These are phyloP conservation scores for Amanita rubescens DNA, from an alignment of 768 basidiomycete species.

Conservation along the genomic window DNA sequence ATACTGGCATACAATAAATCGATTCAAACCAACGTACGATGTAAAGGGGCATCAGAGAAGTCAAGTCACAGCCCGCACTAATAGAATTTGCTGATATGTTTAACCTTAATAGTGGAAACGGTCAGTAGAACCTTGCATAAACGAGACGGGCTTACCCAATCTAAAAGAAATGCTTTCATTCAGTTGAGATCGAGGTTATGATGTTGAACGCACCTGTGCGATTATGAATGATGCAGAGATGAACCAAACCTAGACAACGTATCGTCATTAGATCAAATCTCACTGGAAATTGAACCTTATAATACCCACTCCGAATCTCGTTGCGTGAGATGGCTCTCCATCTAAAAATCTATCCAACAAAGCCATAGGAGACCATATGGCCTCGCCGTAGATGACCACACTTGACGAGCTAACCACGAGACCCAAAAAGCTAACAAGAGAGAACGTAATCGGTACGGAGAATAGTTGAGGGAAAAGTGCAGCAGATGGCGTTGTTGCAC, in stretches of 20 bases:
- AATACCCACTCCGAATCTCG: slow-evolving; percentile 51
- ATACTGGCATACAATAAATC: not conserved
- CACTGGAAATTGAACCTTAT: not conserved
- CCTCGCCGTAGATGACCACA: slow-evolving; percentile 65
- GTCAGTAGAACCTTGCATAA: not conserved
- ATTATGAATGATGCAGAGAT: slow-evolving; percentile 74
- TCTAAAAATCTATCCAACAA: slow-evolving; percentile 65
- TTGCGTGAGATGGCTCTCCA: slow-evolving; percentile 49
- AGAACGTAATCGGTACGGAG: slow-evolving; percentile 66
- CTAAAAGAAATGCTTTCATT: not conserved
- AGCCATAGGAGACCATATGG: slow-evolving; percentile 76
- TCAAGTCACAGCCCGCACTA: slow-evolving; percentile 78
- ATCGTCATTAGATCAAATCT: not conserved
- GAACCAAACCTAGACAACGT: slow-evolving; percentile 52
- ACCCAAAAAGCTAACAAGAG: slow-evolving; percentile 69
- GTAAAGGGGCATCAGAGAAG: slow-evolving; percentile 69
- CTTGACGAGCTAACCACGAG: slow-evolving; percentile 79
- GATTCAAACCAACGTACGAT: slow-evolving; percentile 36
- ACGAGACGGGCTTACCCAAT: slow-evolving; percentile 4
- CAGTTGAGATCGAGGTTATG: not conserved
- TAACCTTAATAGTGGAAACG: slow-evolving; percentile 33
- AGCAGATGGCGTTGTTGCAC: slow-evolving; percentile 45
- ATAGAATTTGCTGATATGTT: slow-evolving; percentile 82
- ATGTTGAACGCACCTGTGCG: slow-evolving; percentile 60
- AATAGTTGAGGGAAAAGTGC: slow-evolving; percentile 62